Evolutionary conservation across 192 early-diverging fungal genomes (phyloP).

Genomic region (Linnemannia schmuckeri): DNA sequence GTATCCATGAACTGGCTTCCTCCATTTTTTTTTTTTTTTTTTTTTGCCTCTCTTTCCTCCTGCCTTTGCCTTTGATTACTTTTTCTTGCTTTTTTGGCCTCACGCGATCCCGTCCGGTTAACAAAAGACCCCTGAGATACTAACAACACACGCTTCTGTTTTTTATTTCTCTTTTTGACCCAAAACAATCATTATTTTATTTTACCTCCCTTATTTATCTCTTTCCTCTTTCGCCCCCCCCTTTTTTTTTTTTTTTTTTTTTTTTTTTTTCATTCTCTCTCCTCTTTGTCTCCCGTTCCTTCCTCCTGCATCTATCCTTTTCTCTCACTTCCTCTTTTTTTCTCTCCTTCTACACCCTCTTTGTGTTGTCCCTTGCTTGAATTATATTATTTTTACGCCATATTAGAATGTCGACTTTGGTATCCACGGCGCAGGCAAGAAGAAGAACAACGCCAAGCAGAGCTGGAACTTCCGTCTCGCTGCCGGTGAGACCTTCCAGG

Average conservation of each 20-base stretch:
- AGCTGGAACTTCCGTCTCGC: conserved; percentile 59
- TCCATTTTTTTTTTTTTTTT: neutral
- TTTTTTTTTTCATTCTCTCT: neutral
- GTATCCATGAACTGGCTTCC: no score
- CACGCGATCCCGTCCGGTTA: neutral
- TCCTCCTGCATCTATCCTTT: neutral
- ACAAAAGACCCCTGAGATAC: neutral
- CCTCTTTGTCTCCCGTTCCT: neutral
- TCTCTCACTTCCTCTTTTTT: neutral
- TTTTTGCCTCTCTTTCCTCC: no score
- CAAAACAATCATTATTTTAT: neutral
- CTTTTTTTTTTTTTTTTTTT: neutral
- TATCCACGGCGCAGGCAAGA: conserved; percentile 62
- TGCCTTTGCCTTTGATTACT: neutral
- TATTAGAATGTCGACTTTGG: conserved; percentile 57
- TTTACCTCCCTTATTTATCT: neutral
- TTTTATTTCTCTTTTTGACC: no score
- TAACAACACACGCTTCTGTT: neutral
- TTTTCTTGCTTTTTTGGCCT: neutral
- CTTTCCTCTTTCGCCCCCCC: neutral
- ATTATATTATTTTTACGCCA: neutral
- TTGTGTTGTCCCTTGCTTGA: neutral
- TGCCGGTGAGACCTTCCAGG: conserved; percentile 25
- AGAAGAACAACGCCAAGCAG: conserved; percentile 66
- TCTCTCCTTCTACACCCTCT: conserved; percentile 3